phyloP scores from a whole-genome alignment of 345 rosid genomes.

The Citrus trifoliata region DNA sequence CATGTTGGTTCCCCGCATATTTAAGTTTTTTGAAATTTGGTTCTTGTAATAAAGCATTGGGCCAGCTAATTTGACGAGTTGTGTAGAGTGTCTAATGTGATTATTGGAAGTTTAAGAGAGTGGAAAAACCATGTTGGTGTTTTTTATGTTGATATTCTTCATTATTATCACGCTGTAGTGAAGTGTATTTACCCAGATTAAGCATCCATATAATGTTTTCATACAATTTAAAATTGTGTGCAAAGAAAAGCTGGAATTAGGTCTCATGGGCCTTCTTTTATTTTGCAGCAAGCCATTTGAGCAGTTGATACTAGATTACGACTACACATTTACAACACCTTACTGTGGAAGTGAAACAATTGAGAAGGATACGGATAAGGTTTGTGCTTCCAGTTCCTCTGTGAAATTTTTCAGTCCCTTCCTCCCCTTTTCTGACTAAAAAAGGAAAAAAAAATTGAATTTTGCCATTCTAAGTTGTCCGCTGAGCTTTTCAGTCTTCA shows the following conservation, averaged over 20 bases:
- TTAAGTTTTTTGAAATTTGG: too few relatives aligned
- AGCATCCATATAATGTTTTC: not conserved
- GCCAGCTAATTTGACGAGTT: not conserved
- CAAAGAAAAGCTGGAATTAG: not conserved
- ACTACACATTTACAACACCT: constrained; percentile 95
- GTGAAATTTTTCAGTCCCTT: not conserved
- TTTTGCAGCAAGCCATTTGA: constrained; percentile 83
- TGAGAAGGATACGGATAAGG: constrained; percentile 45
- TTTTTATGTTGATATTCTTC: not conserved
- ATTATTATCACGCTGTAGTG: not conserved
- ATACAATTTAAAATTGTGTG: not conserved
- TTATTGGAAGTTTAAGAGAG: not conserved
- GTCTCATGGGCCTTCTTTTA: constrained; percentile 12
- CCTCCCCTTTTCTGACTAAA: not conserved
- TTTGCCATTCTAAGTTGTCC: not conserved
- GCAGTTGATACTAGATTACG: constrained; percentile 94
- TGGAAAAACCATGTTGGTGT: not conserved
- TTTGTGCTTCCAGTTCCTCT: constrained; percentile 16
- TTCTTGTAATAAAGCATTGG: not conserved
- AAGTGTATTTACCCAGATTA: not conserved
- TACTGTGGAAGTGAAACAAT: constrained; percentile 73
- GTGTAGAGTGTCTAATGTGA: not conserved
- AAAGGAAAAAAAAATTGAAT: not conserved
- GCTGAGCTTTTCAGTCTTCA: not conserved
- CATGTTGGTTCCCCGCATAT: not conserved